Conservation (phyloP, 2,329 filamentous ascomycete species). For the Calonectria ilicicola region DNA sequence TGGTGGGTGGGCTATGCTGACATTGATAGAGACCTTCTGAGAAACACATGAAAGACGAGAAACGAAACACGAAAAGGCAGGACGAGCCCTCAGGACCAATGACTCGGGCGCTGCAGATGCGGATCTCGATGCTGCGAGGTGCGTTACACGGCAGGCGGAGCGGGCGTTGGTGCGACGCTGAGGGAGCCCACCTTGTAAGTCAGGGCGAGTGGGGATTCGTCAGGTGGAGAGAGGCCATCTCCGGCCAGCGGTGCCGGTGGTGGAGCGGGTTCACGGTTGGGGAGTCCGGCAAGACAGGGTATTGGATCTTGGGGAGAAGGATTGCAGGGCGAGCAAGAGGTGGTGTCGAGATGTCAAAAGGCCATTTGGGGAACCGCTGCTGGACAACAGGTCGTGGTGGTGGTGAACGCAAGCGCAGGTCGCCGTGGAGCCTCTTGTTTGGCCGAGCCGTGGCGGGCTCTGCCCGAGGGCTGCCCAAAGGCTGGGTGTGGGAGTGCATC, state of each 20-base stretch:
- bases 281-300: conserved; percentile 12
- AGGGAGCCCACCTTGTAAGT: background rate
- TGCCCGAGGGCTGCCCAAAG: conserved; percentile 13
- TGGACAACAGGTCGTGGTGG: conserved; percentile 3
- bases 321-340: background rate
- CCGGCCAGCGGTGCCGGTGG: conserved; percentile 13
- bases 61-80: background rate
- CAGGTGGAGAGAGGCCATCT: conserved; percentile 5
- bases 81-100: conserved; percentile 8
- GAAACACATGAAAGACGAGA: background rate
- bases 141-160: conserved; percentile 35
- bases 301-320: background rate
- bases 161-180: conserved; percentile 23
- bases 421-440: conserved; percentile 8
- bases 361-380: background rate
- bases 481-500: background rate
- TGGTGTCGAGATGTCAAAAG: conserved; percentile 14
- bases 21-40: background rate
- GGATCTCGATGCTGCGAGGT: conserved; percentile 44
- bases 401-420: conserved; percentile 9
- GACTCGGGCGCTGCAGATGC: conserved; percentile 32
- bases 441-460: background rate
- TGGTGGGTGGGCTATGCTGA: background rate
- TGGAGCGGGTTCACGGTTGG: conserved; percentile 18
- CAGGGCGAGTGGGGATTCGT: conserved; percentile 4